phyloP scores from a whole-genome alignment of 2,329 filamentous ascomycete genomes.

The Canariomyces notabilis region DNA sequence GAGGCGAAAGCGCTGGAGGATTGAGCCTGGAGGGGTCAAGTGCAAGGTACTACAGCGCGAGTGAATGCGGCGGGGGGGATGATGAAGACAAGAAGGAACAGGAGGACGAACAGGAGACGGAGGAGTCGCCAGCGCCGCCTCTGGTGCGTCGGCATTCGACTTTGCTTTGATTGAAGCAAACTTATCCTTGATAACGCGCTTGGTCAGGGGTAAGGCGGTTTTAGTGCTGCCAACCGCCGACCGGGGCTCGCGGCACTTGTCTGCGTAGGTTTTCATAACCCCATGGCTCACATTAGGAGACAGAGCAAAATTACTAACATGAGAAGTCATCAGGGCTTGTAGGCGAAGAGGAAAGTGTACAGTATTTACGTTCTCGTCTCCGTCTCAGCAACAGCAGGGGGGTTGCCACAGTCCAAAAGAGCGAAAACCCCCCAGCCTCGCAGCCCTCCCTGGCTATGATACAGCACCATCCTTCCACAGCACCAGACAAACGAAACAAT shows the following conservation, averaged over 20 bases:
- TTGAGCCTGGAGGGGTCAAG: background rate
- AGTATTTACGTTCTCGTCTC: background rate
- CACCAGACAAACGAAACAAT: slow-evolving; percentile 16
- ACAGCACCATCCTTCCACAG: slow-evolving; percentile 11
- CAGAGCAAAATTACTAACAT: background rate
- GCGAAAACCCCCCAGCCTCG: background rate
- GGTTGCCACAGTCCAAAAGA: background rate
- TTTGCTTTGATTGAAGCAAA: too few species aligned
- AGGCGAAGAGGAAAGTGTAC: background rate
- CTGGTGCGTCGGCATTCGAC: slow-evolving; percentile 8
- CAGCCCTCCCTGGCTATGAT: slow-evolving; percentile 12
- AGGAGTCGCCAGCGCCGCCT: background rate
- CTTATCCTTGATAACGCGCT: too few species aligned
- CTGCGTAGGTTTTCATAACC: too few species aligned
- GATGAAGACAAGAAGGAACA: background rate
- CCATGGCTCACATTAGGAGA: too few species aligned
- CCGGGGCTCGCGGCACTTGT: too few species aligned
- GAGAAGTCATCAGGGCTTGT: background rate
- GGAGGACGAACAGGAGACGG: background rate
- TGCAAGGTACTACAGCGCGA: background rate
- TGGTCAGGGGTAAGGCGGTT: too few species aligned
- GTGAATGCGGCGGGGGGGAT: background rate
- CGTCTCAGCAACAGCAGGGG: background rate
- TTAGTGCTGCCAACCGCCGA: too few species aligned
- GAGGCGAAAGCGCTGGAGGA: background rate